Evolutionary conservation across 1,284 basidiomycete genomes (phyloP), one percentile per base, ranked within the genome.

Genomic region (Peniophora sp.): DNA sequence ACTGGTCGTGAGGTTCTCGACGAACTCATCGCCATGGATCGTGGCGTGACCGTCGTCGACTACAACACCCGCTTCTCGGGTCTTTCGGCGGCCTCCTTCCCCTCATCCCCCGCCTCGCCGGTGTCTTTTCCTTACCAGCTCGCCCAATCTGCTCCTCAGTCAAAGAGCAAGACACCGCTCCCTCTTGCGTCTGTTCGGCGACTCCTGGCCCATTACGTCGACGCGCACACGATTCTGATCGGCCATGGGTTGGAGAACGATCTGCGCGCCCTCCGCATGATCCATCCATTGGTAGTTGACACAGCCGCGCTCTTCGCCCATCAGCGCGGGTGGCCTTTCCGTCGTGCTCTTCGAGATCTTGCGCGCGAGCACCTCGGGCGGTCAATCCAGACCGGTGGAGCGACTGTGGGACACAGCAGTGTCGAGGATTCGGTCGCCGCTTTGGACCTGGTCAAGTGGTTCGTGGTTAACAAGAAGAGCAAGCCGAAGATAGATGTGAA

Each of bases 31-130:
- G 75, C 80, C 39, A 88, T 92, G 78, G 85, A 85, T 51, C 78
- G 85, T 0, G 83, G 81, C 8, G 83, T 92, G 3, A 71, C 85
- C 51, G 75, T 93, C 14, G 78, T 95, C 92, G 94, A 97, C 63
- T 84, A 83, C 61, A 95, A 93, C 60, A 92, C 92, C 5, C 81
- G 89, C 23, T 97, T 95, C 63, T 95, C 92, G 6, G 94, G 94
- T 12, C 79, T 97, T 47, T 85, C 77, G 0, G 64, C 73, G 12
- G 27, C 27, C 27, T 32, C 27, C 27, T 32, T 32, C 27, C 27
- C 27, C 27, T 32, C 27, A 6, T 32, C 27, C 27, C 27, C 27
- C 6, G 12, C 27, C 27, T 32, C 27, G 27, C 27, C 27, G 27
- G 27, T 32, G 6, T 32, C 27, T 6, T 32, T 32, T 32, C 27